Evolutionary conservation across 257 asterid genomes (phyloP).

Genomic region (Solanum neorickii): DNA sequence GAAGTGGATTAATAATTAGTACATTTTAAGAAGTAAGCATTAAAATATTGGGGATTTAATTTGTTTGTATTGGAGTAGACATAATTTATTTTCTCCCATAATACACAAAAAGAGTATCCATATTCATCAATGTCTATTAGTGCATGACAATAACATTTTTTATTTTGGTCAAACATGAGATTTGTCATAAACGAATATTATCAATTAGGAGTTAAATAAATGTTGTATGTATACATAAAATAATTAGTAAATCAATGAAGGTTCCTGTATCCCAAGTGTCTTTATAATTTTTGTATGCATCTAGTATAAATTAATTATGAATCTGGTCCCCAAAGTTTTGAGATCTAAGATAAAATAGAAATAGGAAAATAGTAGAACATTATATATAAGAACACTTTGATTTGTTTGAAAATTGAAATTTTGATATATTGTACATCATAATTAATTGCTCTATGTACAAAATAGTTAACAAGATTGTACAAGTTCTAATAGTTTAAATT

Average conservation of each 20-base stretch:
- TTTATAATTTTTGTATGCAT: not conserved
- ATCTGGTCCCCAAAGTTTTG: not conserved
- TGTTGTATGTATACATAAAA: not conserved
- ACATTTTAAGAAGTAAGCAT: not conserved
- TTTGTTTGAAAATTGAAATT: not conserved
- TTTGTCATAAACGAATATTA: not conserved
- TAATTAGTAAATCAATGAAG: not conserved
- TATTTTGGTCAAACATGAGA: constrained; percentile 2
- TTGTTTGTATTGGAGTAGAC: not conserved
- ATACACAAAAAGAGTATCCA: not conserved
- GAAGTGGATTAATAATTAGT: not conserved
- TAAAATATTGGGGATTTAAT: not conserved
- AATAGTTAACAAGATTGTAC: not conserved
- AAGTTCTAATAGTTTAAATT: not conserved
- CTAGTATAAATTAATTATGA: not conserved
- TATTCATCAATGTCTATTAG: not conserved
- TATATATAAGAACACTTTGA: not conserved
- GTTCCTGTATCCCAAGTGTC: not conserved
- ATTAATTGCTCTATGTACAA: not conserved
- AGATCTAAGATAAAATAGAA: not conserved
- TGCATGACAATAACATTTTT: not conserved
- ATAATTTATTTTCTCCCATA: not conserved
- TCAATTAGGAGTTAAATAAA: not conserved
- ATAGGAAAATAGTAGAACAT: not conserved
- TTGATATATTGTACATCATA: not conserved